Conservation (phyloP, 805 yeast genomes). For the Debaryomyces castellii region DNA sequence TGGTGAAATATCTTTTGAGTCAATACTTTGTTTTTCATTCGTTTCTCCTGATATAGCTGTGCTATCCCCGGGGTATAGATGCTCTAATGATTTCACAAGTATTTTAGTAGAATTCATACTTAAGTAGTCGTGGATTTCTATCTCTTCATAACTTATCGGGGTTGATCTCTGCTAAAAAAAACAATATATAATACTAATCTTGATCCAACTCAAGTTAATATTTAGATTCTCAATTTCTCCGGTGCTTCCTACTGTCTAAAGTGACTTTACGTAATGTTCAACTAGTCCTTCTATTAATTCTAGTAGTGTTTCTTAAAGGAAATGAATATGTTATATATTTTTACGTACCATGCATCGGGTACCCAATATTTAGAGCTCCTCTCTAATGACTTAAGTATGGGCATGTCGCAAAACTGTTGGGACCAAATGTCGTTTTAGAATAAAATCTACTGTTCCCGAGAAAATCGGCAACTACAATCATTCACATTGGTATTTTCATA, state of each 20-base stretch:
- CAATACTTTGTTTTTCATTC: background rate
- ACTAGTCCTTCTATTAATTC: background rate
- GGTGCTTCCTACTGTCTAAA: background rate
- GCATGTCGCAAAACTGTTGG: slow-evolving; percentile 2
- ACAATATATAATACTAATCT: background rate
- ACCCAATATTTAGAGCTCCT: background rate
- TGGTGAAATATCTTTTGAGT: background rate
- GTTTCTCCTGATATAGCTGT: background rate
- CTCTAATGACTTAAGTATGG: background rate
- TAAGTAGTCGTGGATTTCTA: background rate
- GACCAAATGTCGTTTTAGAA: background rate
- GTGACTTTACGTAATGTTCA: background rate
- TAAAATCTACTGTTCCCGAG: background rate
- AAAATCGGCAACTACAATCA: background rate
- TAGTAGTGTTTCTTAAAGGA: background rate
- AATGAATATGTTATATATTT: background rate
- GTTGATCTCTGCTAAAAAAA: background rate
- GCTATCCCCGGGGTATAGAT: slow-evolving; percentile 16
- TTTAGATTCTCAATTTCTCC: background rate
- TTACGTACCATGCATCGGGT: background rate
- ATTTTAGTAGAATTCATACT: slow-evolving; percentile 36
- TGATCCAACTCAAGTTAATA: background rate
- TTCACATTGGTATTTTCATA: too few relatives aligned
- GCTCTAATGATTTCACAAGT: slow-evolving; percentile 32
- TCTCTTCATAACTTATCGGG: slow-evolving; percentile 1